These are phyloP conservation scores for Raphanus raphanistrum DNA, from an alignment of 345 rosid species.

Conservation along the genomic window DNA sequence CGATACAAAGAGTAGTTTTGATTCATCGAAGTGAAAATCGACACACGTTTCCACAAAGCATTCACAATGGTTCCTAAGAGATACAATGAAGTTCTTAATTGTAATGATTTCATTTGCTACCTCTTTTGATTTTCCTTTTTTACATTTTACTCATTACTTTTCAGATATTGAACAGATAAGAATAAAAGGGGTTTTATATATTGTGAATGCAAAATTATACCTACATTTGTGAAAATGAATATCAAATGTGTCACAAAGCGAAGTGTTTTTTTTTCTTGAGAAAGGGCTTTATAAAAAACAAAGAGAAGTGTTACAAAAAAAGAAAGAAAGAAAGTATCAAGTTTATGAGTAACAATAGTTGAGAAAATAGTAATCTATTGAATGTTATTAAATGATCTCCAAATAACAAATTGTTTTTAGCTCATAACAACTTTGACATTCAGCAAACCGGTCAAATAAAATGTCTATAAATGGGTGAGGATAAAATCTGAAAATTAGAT, in stretches of 20 bases:
- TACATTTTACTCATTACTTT: not conserved
- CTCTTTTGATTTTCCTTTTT: not conserved
- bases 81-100: conserved; percentile 47
- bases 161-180: conserved; percentile 8
- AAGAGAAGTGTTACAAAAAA: too few species aligned
- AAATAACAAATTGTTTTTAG: not conserved
- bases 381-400: not conserved
- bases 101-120: conserved; percentile 28
- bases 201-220: not conserved
- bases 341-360: not conserved
- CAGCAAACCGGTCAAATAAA: not conserved
- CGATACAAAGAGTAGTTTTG: conserved; percentile 61
- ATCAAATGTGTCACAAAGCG: not conserved
- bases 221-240: not conserved
- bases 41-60: conserved; percentile 31
- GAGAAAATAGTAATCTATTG: not conserved
- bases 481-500: too few species aligned
- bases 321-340: too few species aligned
- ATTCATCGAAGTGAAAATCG: not conserved
- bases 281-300: too few species aligned
- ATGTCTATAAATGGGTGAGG: too few species aligned
- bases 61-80: conserved; percentile 10
- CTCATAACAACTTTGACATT: not conserved
- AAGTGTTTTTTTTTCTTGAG: too few species aligned
- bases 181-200: not conserved